Evolutionary conservation across 1,139 yeast species (phyloP).

Genomic region (Suhomyces yuchorum): DNA sequence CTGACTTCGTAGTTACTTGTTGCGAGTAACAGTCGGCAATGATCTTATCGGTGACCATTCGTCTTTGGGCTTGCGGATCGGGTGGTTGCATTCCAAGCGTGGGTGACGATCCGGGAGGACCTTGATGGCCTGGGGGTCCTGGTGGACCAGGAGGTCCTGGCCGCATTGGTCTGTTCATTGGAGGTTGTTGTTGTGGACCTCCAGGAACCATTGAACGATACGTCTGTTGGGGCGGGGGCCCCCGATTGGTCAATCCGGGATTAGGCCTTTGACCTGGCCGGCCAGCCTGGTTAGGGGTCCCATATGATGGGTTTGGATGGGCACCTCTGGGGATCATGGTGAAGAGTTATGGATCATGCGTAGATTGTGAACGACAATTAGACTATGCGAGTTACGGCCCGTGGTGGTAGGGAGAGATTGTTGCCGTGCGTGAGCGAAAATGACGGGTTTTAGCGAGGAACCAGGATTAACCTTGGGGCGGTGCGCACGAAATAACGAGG

Average conservation of each 20-base stretch:
- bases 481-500: too few relatives aligned
- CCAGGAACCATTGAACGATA: conserved; percentile 8
- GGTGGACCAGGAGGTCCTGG: conserved; percentile 3
- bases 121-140: background rate
- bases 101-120: conserved; percentile 6
- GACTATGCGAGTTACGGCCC: background rate
- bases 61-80: conserved; percentile 8
- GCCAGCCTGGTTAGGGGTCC: background rate
- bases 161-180: background rate
- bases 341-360: background rate
- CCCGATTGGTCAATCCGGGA: conserved; percentile 3
- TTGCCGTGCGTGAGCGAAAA: background rate
- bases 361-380: background rate
- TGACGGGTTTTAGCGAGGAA: background rate
- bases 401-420: background rate
- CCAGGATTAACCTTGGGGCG: too few relatives aligned
- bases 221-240: conserved; percentile 5
- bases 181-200: conserved; percentile 2
- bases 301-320: conserved; percentile 8
- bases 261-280: conserved; percentile 2
- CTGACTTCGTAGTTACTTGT: conserved; percentile 29
- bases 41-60: conserved; percentile 33
- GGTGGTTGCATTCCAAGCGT: background rate
- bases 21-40: conserved; percentile 47
- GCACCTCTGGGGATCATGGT: conserved; percentile 17